Evolutionary conservation across 2,329 filamentous ascomycete species (phyloP).

Genomic region (Stenocarpella maydis): DNA sequence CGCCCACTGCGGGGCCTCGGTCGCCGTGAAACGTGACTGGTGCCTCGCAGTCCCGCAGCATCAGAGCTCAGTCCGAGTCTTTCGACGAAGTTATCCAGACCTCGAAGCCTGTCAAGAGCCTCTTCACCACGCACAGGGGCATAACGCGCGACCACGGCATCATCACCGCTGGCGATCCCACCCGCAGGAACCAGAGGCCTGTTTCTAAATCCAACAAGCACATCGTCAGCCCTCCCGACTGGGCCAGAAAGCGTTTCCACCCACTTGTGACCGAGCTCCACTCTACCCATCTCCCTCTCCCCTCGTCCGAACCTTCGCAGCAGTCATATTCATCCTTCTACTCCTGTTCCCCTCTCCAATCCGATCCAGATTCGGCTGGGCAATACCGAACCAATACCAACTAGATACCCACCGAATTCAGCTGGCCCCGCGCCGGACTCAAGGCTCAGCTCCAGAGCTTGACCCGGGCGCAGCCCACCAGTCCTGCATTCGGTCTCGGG

Average conservation of each 20-base stretch:
- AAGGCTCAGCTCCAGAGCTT: not conserved
- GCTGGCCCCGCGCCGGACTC: not conserved
- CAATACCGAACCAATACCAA: not conserved
- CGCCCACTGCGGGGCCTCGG: slow-evolving; percentile 76
- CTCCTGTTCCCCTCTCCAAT: not conserved
- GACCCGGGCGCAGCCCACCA: not conserved
- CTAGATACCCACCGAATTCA: not conserved
- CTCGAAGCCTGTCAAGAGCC: slow-evolving; percentile 61
- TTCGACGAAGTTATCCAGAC: slow-evolving; percentile 74
- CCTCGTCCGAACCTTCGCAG: not conserved
- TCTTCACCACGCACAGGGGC: slow-evolving; percentile 48
- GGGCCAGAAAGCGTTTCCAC: slow-evolving; percentile 30
- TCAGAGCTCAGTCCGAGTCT: slow-evolving; percentile 74
- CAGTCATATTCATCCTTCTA: not conserved
- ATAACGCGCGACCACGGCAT: slow-evolving; percentile 6
- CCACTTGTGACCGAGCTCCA: slow-evolving; percentile 8
- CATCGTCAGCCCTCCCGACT: slow-evolving; percentile 35
- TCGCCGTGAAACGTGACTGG: slow-evolving; percentile 53
- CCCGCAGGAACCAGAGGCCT: slow-evolving; percentile 44
- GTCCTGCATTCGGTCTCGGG: not conserved
- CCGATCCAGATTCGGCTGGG: not conserved
- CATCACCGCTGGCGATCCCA: not conserved
- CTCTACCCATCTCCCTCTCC: not conserved
- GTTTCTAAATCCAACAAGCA: slow-evolving; percentile 46
- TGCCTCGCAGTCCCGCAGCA: slow-evolving; percentile 87